Conservation (phyloP, 164 flowering plant species). For the Chimonanthus salicifolius region DNA sequence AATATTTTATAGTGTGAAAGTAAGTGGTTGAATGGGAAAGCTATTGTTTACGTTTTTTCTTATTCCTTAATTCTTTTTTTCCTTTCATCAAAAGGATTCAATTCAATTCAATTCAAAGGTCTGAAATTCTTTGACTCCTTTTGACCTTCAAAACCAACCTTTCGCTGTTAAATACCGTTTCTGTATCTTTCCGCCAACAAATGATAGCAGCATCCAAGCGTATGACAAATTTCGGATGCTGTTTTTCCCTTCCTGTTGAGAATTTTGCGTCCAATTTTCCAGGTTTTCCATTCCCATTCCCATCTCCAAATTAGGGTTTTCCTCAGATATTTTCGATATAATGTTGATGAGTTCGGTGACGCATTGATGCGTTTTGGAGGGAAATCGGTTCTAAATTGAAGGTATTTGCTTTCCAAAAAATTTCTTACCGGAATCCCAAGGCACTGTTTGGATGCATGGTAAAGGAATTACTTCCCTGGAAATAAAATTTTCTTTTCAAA, state of each 20-base stretch:
- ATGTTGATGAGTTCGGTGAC: neutral
- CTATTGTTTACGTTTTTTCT: too few relatives aligned
- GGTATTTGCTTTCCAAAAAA: too few relatives aligned
- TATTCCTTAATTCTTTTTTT: too few relatives aligned
- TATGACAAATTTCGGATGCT: neutral
- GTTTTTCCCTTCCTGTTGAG: neutral
- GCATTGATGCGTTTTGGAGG: too few relatives aligned
- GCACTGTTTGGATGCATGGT: too few relatives aligned
- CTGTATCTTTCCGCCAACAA: neutral
- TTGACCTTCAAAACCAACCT: neutral
- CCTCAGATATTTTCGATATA: neutral
- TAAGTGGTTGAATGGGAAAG: too few relatives aligned
- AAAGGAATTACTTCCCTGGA: too few relatives aligned
- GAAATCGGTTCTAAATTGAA: too few relatives aligned
- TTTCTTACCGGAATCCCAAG: too few relatives aligned
- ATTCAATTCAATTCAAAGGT: neutral
- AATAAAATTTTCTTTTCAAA: too few relatives aligned
- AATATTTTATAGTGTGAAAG: too few relatives aligned
- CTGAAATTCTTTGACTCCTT: neutral
- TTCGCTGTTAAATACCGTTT: neutral
- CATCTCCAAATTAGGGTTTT: neutral
- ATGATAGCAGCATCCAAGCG: neutral
- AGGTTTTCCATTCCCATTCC: neutral
- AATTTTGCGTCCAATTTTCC: neutral
- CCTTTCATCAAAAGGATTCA: too few relatives aligned